Conservation (phyloP, 495 filamentous ascomycete genomes). For the Neurospora sp. region DNA sequence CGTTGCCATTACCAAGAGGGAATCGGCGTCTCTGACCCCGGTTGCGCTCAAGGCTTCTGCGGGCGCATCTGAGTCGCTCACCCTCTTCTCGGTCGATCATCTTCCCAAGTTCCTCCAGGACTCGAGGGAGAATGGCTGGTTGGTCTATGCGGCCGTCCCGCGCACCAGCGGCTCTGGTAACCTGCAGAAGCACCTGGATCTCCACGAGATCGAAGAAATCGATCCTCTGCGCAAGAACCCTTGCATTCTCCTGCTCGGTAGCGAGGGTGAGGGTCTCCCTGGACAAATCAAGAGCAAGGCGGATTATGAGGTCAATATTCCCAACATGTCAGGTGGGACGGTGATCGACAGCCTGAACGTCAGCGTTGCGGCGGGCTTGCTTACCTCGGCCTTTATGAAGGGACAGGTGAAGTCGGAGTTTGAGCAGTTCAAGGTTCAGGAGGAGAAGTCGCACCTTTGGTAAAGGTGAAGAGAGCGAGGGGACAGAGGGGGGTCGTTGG, state of each 20-base stretch:
- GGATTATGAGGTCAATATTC: constrained; percentile 47
- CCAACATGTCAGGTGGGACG: constrained; percentile 25
- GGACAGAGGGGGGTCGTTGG: not conserved
- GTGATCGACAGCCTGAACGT: constrained; percentile 80
- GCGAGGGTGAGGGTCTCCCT: constrained; percentile 67
- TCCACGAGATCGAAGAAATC: constrained; percentile 22
- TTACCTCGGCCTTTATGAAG: constrained; percentile 50
- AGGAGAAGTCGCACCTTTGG: constrained; percentile 12
- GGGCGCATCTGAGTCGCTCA: constrained; percentile 72
- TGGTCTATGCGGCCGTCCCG: constrained; percentile 59
- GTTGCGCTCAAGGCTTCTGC: constrained; percentile 77
- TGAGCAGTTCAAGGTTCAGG: constrained; percentile 10
- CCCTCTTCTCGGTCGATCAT: constrained; percentile 54
- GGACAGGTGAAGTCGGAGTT: constrained; percentile 13
- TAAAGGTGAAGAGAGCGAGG: not conserved
- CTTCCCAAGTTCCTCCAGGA: constrained; percentile 57
- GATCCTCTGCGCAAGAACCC: constrained; percentile 51
- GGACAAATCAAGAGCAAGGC: constrained; percentile 50
- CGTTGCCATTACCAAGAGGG: constrained; percentile 53
- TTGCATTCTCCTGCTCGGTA: constrained; percentile 70
- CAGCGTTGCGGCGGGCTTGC: constrained; percentile 67
- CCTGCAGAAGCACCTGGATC: constrained; percentile 18
- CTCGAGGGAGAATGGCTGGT: constrained; percentile 66
- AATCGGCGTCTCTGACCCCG: constrained; percentile 61
- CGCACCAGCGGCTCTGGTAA: constrained; percentile 39